Conservation (phyloP, 441 rosid genomes). For the Eruca vesicaria region DNA sequence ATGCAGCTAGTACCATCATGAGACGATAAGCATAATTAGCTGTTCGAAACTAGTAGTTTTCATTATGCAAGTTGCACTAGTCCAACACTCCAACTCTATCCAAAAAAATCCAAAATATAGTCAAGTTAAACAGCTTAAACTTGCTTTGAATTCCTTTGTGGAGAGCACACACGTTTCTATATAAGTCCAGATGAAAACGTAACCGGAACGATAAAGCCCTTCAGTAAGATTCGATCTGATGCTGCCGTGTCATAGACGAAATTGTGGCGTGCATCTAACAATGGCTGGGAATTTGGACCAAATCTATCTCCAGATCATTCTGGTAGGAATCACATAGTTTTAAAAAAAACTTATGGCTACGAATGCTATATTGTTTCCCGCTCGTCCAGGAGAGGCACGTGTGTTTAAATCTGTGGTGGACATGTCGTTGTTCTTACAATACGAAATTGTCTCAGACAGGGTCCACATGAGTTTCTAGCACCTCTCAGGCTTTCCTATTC, state of each 20-base stretch:
- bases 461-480: slow-evolving; percentile 27
- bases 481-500: not conserved
- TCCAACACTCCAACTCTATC: not conserved
- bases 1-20: not conserved
- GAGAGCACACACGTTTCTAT: not conserved
- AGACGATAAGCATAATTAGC: not conserved
- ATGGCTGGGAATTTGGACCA: slow-evolving; percentile 13
- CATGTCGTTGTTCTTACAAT: slow-evolving; percentile 14
- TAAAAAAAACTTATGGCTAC: slow-evolving; percentile 6
- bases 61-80: not conserved
- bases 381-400: slow-evolving; percentile 16
- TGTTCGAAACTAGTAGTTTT: not conserved
- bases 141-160: not conserved
- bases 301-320: slow-evolving; percentile 25
- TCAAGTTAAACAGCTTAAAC: not conserved
- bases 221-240: not conserved
- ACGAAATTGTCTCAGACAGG: not conserved
- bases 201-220: slow-evolving; percentile 2
- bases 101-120: not conserved
- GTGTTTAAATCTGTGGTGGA: not conserved
- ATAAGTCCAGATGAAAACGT: slow-evolving; percentile 17
- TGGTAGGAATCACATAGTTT: not conserved
- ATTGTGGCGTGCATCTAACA: slow-evolving; percentile 28
- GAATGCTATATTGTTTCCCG: not conserved
- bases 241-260: slow-evolving; percentile 9